These are phyloP conservation scores for Scheffersomyces amazonensis DNA, from an alignment of 805 yeast species.

Conservation along the genomic window DNA sequence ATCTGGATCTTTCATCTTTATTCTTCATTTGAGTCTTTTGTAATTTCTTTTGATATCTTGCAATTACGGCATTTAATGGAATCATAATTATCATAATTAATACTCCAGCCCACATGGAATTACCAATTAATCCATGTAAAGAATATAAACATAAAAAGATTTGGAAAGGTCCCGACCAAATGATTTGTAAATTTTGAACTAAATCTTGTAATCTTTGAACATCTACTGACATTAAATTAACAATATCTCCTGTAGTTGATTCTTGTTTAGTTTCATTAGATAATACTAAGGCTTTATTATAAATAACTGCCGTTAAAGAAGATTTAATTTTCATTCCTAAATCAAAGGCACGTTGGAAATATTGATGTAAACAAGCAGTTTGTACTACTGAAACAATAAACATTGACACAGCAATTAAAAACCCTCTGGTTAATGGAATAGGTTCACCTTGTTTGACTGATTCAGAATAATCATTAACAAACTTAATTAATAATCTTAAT, in stretches of 20 bases:
- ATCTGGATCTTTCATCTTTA: constrained; percentile 89
- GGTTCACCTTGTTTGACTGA: constrained; percentile 35
- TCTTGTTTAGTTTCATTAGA: constrained; percentile 70
- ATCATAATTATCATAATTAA: constrained; percentile 71
- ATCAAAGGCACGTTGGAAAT: constrained; percentile 71
- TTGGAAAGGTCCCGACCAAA: constrained; percentile 95
- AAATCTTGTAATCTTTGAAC: constrained; percentile 84
- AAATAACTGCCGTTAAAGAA: constrained; percentile 63
- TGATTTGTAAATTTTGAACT: constrained; percentile 69
- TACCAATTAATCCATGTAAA: constrained; percentile 70
- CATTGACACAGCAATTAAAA: constrained; percentile 74
- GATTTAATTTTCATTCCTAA: constrained; percentile 76
- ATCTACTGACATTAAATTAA: constrained; percentile 92
- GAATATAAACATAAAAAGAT: constrained; percentile 71
- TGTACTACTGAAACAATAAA: constrained; percentile 73
- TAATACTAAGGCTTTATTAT: constrained; percentile 63
- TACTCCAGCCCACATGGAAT: constrained; percentile 97
- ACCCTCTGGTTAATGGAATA: constrained; percentile 68
- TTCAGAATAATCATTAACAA: constrained; percentile 36
- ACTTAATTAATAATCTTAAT: constrained; percentile 25
- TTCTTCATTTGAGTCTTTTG: constrained; percentile 85
- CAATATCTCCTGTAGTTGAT: constrained; percentile 88
- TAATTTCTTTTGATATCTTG: constrained; percentile 62
- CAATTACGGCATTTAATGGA: constrained; percentile 72
- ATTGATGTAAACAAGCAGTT: constrained; percentile 74